These are phyloP conservation scores for Phaeosphaeriaceae sp. DNA, from an alignment of 2,329 filamentous ascomycete genomes.

Conservation along the genomic window DNA sequence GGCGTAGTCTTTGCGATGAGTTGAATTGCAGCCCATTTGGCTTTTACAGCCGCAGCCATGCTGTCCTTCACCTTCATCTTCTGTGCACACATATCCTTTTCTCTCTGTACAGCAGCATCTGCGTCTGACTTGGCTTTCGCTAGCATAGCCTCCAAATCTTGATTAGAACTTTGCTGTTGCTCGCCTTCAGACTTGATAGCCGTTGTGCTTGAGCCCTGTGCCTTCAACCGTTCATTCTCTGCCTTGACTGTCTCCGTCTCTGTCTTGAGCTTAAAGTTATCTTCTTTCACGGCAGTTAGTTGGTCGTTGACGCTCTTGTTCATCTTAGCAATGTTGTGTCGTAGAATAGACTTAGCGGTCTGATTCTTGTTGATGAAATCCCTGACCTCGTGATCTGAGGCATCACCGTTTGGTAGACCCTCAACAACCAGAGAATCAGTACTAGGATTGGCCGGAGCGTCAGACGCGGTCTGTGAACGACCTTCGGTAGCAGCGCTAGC, in stretches of 20 bases:
- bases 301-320: neutral
- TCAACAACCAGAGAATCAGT: neutral
- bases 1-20: slow-evolving; percentile 86
- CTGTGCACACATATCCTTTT: slow-evolving; percentile 54
- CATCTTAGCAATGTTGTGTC: neutral
- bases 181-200: slow-evolving; percentile 16
- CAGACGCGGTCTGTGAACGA: neutral
- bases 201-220: slow-evolving; percentile 15
- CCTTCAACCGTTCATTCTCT: slow-evolving; percentile 4
- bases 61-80: slow-evolving; percentile 70
- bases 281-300: neutral
- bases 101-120: slow-evolving; percentile 46
- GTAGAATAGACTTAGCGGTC: neutral
- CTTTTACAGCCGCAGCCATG: slow-evolving; percentile 66
- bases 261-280: neutral
- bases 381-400: neutral
- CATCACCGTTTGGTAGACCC: neutral
- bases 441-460: neutral
- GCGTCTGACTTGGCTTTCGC: slow-evolving; percentile 42
- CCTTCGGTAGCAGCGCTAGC: neutral
- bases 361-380: neutral
- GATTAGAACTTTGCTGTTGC: slow-evolving; percentile 12
- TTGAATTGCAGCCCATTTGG: slow-evolving; percentile 79
- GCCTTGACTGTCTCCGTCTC: neutral
- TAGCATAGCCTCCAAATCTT: slow-evolving; percentile 24